Evolutionary conservation across 1,284 basidiomycete genomes (phyloP).

Genomic region (Cryptococcus amylolentus): DNA sequence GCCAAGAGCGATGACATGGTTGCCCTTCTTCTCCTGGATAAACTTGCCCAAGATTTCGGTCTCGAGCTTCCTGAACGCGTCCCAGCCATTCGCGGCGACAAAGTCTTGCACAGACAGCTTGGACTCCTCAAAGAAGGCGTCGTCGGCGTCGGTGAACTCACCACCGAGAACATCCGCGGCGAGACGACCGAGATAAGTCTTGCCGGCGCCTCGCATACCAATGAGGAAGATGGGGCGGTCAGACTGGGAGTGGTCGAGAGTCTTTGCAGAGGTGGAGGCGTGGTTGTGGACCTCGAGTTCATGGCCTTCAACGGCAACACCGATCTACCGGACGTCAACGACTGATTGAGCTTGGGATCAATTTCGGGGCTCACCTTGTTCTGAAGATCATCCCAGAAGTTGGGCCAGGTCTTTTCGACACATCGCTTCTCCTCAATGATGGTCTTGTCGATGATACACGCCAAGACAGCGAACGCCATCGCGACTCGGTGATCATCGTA

Average conservation of each 20-base stretch:
- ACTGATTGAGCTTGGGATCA: background rate
- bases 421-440: constrained; percentile 94
- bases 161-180: constrained; percentile 72
- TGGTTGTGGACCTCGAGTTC: constrained; percentile 57
- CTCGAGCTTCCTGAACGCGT: constrained; percentile 67
- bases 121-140: constrained; percentile 67
- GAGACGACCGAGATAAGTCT: constrained; percentile 80
- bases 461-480: constrained; percentile 94
- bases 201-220: constrained; percentile 96
- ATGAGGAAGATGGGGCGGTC: constrained; percentile 76
- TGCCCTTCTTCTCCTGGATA: constrained; percentile 57
- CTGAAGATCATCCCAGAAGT: constrained; percentile 98
- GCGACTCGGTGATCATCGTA: constrained; percentile 99
- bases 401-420: constrained; percentile 99
- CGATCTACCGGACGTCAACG: constrained; percentile 60
- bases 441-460: constrained; percentile 68
- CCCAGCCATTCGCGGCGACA: constrained; percentile 73
- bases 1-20: constrained; percentile 83
- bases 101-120: constrained; percentile 67
- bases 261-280: constrained; percentile 49
- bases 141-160: constrained; percentile 84
- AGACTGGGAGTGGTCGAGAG: constrained; percentile 42
- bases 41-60: constrained; percentile 61
- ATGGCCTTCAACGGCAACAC: constrained; percentile 80
- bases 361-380: constrained; percentile 64